Evolutionary conservation across 208 protist genomes (phyloP).

Genomic region (Crithidia expoeki): DNA sequence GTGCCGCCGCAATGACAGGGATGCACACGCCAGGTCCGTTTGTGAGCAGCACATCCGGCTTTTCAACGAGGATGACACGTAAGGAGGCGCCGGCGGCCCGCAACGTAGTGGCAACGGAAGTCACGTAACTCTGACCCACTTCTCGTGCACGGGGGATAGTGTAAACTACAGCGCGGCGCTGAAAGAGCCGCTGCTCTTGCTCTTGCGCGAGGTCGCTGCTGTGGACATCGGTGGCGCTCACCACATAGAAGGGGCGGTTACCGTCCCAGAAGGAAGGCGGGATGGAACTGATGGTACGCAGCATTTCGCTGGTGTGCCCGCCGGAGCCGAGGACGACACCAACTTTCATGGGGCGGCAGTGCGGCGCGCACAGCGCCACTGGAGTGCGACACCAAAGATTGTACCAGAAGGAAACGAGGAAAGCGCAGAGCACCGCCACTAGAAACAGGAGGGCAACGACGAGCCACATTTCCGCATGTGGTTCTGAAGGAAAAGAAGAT

Average conservation of each 20-base stretch:
- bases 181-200: slow-evolving; percentile 55
- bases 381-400: slow-evolving; percentile 19
- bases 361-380: slow-evolving; percentile 26
- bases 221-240: slow-evolving; percentile 81
- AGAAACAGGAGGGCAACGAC: slow-evolving; percentile 12
- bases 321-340: slow-evolving; percentile 90
- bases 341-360: slow-evolving; percentile 44
- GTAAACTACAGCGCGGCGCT: slow-evolving; percentile 47
- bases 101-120: slow-evolving; percentile 79
- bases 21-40: slow-evolving; percentile 94
- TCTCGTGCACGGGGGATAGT: slow-evolving; percentile 88
- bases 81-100: slow-evolving; percentile 38
- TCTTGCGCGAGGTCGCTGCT: slow-evolving; percentile 53
- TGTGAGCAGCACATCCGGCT: slow-evolving; percentile 78
- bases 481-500: no score
- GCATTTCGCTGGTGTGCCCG: slow-evolving; percentile 93
- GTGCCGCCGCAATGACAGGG: slow-evolving; percentile 69
- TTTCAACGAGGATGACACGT: slow-evolving; percentile 39
- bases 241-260: slow-evolving; percentile 63
- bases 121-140: slow-evolving; percentile 90
- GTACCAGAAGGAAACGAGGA: slow-evolving; percentile 24
- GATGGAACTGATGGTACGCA: slow-evolving; percentile 63
- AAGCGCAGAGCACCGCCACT: slow-evolving; percentile 1
- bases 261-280: slow-evolving; percentile 43
- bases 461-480: slow-evolving; percentile 23